These are phyloP conservation scores for Westerdykella sp. DNA, from an alignment of 2,329 filamentous ascomycete species.

Conservation along the genomic window DNA sequence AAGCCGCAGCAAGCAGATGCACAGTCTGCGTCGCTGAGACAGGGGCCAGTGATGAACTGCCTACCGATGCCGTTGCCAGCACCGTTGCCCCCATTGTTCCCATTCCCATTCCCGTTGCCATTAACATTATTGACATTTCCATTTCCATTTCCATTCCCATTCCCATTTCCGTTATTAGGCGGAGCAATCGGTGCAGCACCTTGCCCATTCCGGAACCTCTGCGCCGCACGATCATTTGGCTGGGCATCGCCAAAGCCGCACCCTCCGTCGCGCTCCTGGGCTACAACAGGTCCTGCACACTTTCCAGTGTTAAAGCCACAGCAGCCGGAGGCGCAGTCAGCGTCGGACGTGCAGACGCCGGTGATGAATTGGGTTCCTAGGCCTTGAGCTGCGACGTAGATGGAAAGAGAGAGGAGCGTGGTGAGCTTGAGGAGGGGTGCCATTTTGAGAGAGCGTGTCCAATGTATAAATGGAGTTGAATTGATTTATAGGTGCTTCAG, in stretches of 20 bases:
- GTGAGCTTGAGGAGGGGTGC: constrained; percentile 23
- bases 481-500: no score
- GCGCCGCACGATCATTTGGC: constrained; percentile 18
- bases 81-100: neutral
- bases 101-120: neutral
- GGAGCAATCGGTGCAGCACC: neutral
- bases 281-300: constrained; percentile 27
- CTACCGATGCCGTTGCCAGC: constrained; percentile 9
- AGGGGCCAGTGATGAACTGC: constrained; percentile 27
- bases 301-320: constrained; percentile 32
- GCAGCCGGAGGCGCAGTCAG: constrained; percentile 35
- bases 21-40: constrained; percentile 24
- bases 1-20: constrained; percentile 23
- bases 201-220: constrained; percentile 7
- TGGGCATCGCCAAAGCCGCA: constrained; percentile 25
- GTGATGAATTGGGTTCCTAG: constrained; percentile 37
- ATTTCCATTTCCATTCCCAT: constrained; percentile 2
- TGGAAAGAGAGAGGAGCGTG: constrained; percentile 19
- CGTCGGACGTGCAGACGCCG: constrained; percentile 32
- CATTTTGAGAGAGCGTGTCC: constrained; percentile 11
- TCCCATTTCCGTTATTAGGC: neutral
- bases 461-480: neutral
- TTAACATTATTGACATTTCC: neutral
- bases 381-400: constrained; percentile 20
- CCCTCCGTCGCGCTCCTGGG: constrained; percentile 26